Evolutionary conservation across 225 moss, liverwort and hornwort genomes (phyloP).

Genomic region (Sphagnum contortum): DNA sequence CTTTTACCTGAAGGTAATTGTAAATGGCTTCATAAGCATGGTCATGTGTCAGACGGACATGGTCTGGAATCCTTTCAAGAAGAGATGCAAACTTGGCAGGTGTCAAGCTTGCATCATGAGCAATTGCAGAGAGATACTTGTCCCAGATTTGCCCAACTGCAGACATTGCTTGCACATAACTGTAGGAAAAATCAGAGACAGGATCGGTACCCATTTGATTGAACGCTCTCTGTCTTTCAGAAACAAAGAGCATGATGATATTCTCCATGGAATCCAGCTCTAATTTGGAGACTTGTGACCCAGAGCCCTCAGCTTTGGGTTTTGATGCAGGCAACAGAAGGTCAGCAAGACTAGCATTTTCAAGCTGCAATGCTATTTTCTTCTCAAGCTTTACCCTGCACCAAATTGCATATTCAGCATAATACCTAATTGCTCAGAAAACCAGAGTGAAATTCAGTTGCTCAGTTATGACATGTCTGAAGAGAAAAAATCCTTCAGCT

Average conservation of each 20-base stretch:
- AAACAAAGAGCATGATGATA: slow-evolving; percentile 43
- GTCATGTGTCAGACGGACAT: slow-evolving; percentile 74
- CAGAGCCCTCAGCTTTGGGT: slow-evolving; percentile 17
- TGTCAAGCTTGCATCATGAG: slow-evolving; percentile 33
- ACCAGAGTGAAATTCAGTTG: too few species aligned
- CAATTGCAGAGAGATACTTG: slow-evolving; percentile 61
- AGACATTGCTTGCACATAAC: slow-evolving; percentile 34
- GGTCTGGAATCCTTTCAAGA: slow-evolving; percentile 54
- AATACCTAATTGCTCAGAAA: too few species aligned
- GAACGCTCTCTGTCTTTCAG: slow-evolving; percentile 39
- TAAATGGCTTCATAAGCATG: slow-evolving; percentile 68
- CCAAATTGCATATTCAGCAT: not conserved
- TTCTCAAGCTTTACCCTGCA: slow-evolving; percentile 36
- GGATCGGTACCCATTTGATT: slow-evolving; percentile 26
- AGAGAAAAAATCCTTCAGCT: not conserved
- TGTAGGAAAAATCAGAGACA: slow-evolving; percentile 19
- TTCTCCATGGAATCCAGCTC: slow-evolving; percentile 42
- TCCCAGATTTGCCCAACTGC: slow-evolving; percentile 83
- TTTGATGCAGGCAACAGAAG: slow-evolving; percentile 51
- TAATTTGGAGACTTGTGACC: slow-evolving; percentile 1
- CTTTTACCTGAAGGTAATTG: slow-evolving; percentile 59
- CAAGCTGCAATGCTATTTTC: slow-evolving; percentile 41
- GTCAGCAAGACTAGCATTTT: slow-evolving; percentile 53
- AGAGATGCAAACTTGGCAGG: slow-evolving; percentile 57
- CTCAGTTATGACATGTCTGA: not conserved